phyloP scores from a whole-genome alignment of 2,329 filamentous ascomycete species.

The Nectriaceae sp. region DNA sequence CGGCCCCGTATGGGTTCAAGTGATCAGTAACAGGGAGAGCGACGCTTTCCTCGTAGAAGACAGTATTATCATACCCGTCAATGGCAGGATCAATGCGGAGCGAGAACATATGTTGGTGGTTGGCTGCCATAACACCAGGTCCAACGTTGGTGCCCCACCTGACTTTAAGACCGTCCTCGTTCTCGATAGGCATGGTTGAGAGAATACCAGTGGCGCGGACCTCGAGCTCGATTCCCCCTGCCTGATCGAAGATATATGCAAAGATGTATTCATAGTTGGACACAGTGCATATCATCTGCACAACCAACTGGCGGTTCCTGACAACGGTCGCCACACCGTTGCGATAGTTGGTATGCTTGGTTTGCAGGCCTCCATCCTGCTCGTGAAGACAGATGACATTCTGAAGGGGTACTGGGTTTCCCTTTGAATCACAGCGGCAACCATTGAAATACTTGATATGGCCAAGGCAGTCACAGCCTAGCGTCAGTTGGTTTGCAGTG shows the following conservation, averaged over 20 bases:
- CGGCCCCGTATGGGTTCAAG: slow-evolving; percentile 52
- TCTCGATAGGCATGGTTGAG: slow-evolving; percentile 43
- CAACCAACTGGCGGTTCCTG: slow-evolving; percentile 53
- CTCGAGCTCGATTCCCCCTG: slow-evolving; percentile 37
- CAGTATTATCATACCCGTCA: slow-evolving; percentile 52
- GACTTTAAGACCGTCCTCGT: slow-evolving; percentile 53
- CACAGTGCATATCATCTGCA: slow-evolving; percentile 61
- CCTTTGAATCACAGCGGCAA: slow-evolving; percentile 40
- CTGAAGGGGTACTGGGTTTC: slow-evolving; percentile 68
- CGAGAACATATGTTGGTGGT: slow-evolving; percentile 67
- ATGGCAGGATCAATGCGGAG: slow-evolving; percentile 61
- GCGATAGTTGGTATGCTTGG: slow-evolving; percentile 60
- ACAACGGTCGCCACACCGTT: slow-evolving; percentile 55
- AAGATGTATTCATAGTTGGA: slow-evolving; percentile 59
- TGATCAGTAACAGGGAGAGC: slow-evolving; percentile 30
- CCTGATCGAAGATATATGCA: slow-evolving; percentile 49
- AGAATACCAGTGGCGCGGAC: slow-evolving; percentile 41
- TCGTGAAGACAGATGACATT: slow-evolving; percentile 37
- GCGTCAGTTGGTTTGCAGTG: slow-evolving; percentile 82
- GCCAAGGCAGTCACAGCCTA: slow-evolving; percentile 65
- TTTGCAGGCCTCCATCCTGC: slow-evolving; percentile 48
- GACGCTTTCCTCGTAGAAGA: slow-evolving; percentile 7
- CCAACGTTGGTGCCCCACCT: slow-evolving; percentile 60
- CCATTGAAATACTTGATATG: slow-evolving; percentile 47
- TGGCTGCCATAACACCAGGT: slow-evolving; percentile 59